Evolutionary conservation across 2,329 filamentous ascomycete species (phyloP).

Genomic region (Hymenoscyphus scutula): DNA sequence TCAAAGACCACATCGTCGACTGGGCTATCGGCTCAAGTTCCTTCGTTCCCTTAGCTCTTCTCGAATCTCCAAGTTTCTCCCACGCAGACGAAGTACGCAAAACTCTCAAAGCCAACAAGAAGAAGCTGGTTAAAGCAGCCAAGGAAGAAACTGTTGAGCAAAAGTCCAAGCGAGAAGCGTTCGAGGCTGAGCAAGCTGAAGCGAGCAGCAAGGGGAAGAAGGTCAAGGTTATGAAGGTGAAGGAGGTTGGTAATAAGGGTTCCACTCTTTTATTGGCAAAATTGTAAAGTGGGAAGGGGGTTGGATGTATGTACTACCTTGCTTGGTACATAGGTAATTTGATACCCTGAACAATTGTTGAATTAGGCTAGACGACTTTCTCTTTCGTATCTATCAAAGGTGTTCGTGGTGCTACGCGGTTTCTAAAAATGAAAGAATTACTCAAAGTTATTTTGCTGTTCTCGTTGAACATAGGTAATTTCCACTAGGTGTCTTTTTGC

Average conservation of each 20-base stretch:
- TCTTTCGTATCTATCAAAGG: neutral
- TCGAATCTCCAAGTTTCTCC: slow-evolving; percentile 72
- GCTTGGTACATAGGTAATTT: slow-evolving; percentile 2
- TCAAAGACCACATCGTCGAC: slow-evolving; percentile 68
- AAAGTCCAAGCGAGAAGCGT: slow-evolving; percentile 45
- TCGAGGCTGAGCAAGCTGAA: slow-evolving; percentile 45
- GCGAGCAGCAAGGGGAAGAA: slow-evolving; percentile 43
- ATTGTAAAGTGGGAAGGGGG: slow-evolving; percentile 36
- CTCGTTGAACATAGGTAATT: too few species aligned
- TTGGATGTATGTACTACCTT: slow-evolving; percentile 1
- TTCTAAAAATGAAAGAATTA: neutral
- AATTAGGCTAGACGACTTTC: neutral
- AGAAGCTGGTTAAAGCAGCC: slow-evolving; percentile 66
- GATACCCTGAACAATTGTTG: neutral
- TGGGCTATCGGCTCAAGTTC: slow-evolving; percentile 88
- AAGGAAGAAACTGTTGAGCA: slow-evolving; percentile 55
- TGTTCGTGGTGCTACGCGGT: neutral
- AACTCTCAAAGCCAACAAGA: slow-evolving; percentile 70
- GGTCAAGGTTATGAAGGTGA: slow-evolving; percentile 39
- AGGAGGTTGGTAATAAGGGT: slow-evolving; percentile 59
- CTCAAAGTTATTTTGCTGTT: neutral
- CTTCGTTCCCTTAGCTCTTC: slow-evolving; percentile 78
- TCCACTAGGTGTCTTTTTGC: too few species aligned
- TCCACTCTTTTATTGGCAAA: slow-evolving; percentile 60
- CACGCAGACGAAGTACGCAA: slow-evolving; percentile 65